These are phyloP conservation scores for Pichia heedii DNA, from an alignment of 805 yeast species.

Conservation along the genomic window DNA sequence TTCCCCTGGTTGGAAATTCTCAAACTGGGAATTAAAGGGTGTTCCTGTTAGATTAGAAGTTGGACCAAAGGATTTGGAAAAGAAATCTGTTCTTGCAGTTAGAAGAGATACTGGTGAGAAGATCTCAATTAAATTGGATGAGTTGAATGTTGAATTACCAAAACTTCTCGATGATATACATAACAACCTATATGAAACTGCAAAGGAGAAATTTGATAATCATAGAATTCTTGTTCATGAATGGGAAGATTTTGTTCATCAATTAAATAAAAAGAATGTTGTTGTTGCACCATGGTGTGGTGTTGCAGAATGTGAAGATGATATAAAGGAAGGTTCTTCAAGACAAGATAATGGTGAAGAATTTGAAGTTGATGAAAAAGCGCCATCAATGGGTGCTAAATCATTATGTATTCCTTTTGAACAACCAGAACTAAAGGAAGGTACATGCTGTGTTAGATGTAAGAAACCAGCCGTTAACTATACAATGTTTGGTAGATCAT, in stretches of 20 bases:
- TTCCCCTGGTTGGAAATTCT: constrained; percentile 98
- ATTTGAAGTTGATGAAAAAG: constrained; percentile 85
- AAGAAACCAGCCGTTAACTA: constrained; percentile 65
- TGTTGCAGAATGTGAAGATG: constrained; percentile 87
- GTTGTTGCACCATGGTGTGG: constrained; percentile 98
- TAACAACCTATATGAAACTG: constrained; percentile 58
- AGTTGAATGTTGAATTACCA: constrained; percentile 59
- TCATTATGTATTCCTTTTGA: constrained; percentile 93
- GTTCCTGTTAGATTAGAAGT: constrained; percentile 86
- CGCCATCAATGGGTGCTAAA: constrained; percentile 99
- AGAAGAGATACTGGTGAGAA: constrained; percentile 88
- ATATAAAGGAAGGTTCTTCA: constrained; percentile 84
- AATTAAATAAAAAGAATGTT: constrained; percentile 83
- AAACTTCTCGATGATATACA: constrained; percentile 79
- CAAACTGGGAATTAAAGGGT: constrained; percentile 96
- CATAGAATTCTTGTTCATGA: constrained; percentile 77
- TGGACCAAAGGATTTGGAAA: constrained; percentile 91
- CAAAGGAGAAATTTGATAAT: constrained; percentile 73
- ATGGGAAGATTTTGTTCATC: constrained; percentile 90
- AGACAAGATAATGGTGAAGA: constrained; percentile 75
- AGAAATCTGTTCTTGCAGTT: constrained; percentile 74
- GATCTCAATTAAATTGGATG: constrained; percentile 53
- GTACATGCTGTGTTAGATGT: constrained; percentile 85
- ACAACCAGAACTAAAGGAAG: constrained; percentile 73
- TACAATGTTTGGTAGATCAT: constrained; percentile 96